Base-by-base conservation (phyloP, 164 flowering plant species). In the Saururus chinensis region DNA sequence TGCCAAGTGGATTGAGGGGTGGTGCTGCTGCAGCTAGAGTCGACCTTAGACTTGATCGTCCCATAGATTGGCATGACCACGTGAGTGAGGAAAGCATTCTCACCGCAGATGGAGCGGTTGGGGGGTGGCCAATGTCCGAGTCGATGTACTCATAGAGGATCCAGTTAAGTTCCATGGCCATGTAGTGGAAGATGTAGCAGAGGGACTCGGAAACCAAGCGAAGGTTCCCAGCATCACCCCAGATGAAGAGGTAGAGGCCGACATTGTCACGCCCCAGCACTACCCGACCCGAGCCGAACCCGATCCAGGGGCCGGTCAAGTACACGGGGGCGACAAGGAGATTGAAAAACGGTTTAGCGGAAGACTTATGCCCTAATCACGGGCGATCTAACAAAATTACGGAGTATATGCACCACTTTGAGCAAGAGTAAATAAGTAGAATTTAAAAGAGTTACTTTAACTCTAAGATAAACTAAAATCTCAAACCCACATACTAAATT, bases 171-270 rank as follows among this genome's bases (percentile, higher is more conserved):
- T 93, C 97, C 77, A 72, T 64, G 0, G 92, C 90, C 95, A 88
- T 83, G 37, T 84, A 75, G 65, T 93, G 97, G 62, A 75, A 93
- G 11, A 93, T 78, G 60, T 87, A 93, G 65, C 89, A 90, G 8
- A 93, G 25, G 64, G 92, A 88, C 56, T 93, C 99, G 0, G 99
- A 96, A 1, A 66, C 48, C 52, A 93, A 90, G 0, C 99, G 72
- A 35, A 93, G 73, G 57, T 93, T 93, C 0, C 84, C 99, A 0
- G 96, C 67, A 67, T 93, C 99, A 12, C 97, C 98, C 98, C 98
- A 92, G 7, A 92, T 74, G 2, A 92, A 73, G 9, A 92, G 82
- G 57, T 80, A 89, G n/a, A 92, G 81, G 0, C n/a, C n/a, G n/a
- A n/a, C n/a, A n/a, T n/a, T n/a, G n/a, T n/a, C n/a, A n/a, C n/a